Percentiles rank a stretch among this genome's conserved stretches.
Conservation (phyloP, 345 rosid species). For the Gossypium longicalyx region DNA sequence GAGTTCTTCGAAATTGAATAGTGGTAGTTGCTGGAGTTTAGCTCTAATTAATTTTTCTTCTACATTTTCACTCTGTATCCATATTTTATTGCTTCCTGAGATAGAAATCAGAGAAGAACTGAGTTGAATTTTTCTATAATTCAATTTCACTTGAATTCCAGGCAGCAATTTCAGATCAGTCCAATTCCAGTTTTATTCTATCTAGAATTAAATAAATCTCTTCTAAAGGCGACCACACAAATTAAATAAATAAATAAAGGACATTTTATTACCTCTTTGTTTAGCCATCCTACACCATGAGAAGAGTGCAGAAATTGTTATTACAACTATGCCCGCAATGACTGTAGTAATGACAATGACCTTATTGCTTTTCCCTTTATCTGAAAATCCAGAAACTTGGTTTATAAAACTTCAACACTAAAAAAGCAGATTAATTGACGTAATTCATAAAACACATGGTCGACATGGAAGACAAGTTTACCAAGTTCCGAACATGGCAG, state of each 20-base stretch:
- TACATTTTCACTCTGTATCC: not conserved
- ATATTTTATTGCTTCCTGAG: not conserved
- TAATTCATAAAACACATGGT: not conserved
- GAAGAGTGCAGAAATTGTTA: not conserved
- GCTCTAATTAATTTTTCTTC: not conserved
- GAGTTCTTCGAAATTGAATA: slow-evolving; percentile 1
- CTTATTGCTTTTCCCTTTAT: not conserved
- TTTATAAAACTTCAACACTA: not conserved
- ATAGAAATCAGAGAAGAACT: not conserved
- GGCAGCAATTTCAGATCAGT: too few species aligned
- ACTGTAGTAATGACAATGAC: not conserved
- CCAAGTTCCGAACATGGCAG: not conserved
- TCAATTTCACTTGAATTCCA: too few species aligned
- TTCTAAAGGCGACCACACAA: too few species aligned
- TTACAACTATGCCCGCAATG: not conserved
- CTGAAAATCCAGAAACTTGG: not conserved
- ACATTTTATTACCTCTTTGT: slow-evolving; percentile 15
- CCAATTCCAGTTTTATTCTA: too few species aligned
- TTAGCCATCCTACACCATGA: slow-evolving; percentile 16
- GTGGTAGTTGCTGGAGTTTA: not conserved
- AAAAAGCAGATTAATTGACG: not conserved
- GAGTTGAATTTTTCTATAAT: not conserved
- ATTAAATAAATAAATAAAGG: not conserved
- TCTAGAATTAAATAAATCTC: too few species aligned
- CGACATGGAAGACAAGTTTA: not conserved